Percentiles rank a stretch among this genome's conserved stretches.
Evolutionary conservation across 2,329 filamentous ascomycete genomes (phyloP).

Genomic region (Pseudogymnoascus sp.): DNA sequence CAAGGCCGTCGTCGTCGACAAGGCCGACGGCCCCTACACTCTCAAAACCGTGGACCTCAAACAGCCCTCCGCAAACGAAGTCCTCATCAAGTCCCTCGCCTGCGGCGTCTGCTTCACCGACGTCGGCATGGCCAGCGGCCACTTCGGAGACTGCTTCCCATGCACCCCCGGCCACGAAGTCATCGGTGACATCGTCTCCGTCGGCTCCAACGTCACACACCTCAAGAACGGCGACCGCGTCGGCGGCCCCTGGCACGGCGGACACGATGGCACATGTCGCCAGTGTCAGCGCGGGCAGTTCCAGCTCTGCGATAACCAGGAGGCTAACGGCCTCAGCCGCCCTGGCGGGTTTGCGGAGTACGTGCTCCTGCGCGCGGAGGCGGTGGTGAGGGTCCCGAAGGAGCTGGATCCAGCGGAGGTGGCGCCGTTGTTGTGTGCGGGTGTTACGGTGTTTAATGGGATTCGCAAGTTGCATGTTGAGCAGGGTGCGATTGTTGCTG

Average conservation of each 20-base stretch:
- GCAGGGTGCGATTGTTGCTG: slow-evolving; percentile 47
- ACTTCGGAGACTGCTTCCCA: slow-evolving; percentile 52
- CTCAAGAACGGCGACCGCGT: slow-evolving; percentile 61
- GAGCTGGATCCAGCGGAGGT: slow-evolving; percentile 47
- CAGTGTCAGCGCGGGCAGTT: slow-evolving; percentile 57
- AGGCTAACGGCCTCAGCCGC: slow-evolving; percentile 58
- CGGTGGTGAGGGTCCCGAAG: slow-evolving; percentile 49
- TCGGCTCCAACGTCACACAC: slow-evolving; percentile 50
- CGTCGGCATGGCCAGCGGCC: slow-evolving; percentile 40
- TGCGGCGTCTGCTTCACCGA: slow-evolving; percentile 69
- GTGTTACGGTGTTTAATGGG: slow-evolving; percentile 57
- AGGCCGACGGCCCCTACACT: slow-evolving; percentile 44
- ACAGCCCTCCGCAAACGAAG: slow-evolving; percentile 48
- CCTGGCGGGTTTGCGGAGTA: slow-evolving; percentile 67
- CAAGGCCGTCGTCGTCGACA: slow-evolving; percentile 58
- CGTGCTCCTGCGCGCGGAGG: slow-evolving; percentile 53
- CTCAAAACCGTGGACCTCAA: slow-evolving; percentile 56
- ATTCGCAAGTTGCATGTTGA: slow-evolving; percentile 49
- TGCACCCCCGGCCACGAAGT: slow-evolving; percentile 65
- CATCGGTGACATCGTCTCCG: slow-evolving; percentile 58
- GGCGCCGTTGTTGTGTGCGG: slow-evolving; percentile 58
- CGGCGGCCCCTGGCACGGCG: slow-evolving; percentile 64
- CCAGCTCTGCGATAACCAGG: slow-evolving; percentile 60
- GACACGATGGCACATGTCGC: slow-evolving; percentile 56
- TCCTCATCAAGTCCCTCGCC: slow-evolving; percentile 66